phyloP scores from a whole-genome alignment of 768 basidiomycete species.

The Mrakia hoshinonis region DNA sequence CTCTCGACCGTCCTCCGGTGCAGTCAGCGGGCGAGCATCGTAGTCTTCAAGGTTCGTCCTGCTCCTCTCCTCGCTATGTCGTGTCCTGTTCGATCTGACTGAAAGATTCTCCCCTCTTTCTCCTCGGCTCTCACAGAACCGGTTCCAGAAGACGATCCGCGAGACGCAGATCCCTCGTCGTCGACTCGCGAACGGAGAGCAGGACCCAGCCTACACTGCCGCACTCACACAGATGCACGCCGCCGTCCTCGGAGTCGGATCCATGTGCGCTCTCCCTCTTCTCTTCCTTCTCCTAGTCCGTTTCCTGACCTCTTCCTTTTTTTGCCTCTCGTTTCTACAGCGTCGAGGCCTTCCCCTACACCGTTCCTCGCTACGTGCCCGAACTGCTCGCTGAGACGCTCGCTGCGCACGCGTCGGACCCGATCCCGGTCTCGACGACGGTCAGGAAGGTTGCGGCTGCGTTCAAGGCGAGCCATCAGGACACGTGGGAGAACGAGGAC shows the following conservation, averaged over 20 bases:
- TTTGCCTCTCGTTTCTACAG: neutral
- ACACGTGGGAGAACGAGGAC: conserved; percentile 70
- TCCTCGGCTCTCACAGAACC: conserved; percentile 50
- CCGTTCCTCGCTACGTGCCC: conserved; percentile 84
- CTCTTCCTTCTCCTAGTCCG: neutral
- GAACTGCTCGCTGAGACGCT: conserved; percentile 57
- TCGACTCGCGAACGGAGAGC: conserved; percentile 35
- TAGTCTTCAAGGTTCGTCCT: conserved; percentile 62
- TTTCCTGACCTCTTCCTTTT: neutral
- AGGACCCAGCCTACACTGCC: conserved; percentile 61
- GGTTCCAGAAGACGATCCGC: conserved; percentile 62
- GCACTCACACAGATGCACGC: conserved; percentile 68
- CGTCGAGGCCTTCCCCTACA: conserved; percentile 90
- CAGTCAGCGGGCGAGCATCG: conserved; percentile 78
- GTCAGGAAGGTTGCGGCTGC: conserved; percentile 38
- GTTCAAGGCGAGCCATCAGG: conserved; percentile 62
- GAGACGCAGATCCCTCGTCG: conserved; percentile 59
- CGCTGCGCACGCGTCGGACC: conserved; percentile 77
- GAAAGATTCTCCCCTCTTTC: neutral
- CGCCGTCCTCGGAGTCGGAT: conserved; percentile 87
- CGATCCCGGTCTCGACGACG: conserved; percentile 80
- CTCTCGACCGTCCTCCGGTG: conserved; percentile 79
- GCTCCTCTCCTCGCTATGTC: neutral
- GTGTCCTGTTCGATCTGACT: neutral
- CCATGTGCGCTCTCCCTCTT: conserved; percentile 44